A percentile compares a stretch with the other conserved stretches of the same genome.
phyloP scores from a whole-genome alignment of 192 early-diverging fungal genomes.

The Linderina pennispora region DNA sequence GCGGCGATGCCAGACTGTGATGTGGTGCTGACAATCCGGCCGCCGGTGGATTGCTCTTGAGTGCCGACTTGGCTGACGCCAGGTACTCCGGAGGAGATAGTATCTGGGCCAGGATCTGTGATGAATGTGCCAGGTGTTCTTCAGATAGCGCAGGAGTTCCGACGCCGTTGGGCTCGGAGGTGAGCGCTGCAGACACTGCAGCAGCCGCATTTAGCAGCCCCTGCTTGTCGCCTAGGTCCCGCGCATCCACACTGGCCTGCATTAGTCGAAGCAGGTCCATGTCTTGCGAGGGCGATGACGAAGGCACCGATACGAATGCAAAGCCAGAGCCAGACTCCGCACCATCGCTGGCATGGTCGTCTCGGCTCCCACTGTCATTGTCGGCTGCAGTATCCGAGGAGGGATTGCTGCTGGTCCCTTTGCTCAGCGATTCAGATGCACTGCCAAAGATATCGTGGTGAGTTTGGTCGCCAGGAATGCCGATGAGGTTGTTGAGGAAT shows the following conservation, averaged over 20 bases:
- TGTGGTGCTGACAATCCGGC: background rate
- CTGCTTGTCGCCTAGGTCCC: background rate
- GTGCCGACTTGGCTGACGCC: background rate
- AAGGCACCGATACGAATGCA: no score
- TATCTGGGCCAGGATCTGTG: background rate
- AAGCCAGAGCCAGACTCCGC: no score
- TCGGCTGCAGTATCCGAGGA: no score
- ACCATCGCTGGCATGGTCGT: no score
- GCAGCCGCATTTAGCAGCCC: background rate
- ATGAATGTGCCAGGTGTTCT: background rate
- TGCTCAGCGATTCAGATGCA: no score
- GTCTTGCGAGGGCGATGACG: background rate
- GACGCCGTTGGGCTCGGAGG: background rate
- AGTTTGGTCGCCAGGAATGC: conserved; percentile 1
- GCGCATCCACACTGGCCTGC: background rate
- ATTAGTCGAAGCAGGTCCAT: background rate
- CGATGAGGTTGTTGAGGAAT: conserved; percentile 25
- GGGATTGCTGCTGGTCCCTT: no score
- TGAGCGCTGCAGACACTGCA: background rate
- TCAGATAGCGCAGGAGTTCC: background rate
- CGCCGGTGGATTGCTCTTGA: background rate
- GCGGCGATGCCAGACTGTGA: background rate
- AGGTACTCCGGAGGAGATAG: background rate
- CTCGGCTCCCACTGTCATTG: no score
- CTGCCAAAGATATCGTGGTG: background rate